phyloP scores from a whole-genome alignment of 2,329 filamentous ascomycete genomes.

The Dothistroma septosporum region DNA sequence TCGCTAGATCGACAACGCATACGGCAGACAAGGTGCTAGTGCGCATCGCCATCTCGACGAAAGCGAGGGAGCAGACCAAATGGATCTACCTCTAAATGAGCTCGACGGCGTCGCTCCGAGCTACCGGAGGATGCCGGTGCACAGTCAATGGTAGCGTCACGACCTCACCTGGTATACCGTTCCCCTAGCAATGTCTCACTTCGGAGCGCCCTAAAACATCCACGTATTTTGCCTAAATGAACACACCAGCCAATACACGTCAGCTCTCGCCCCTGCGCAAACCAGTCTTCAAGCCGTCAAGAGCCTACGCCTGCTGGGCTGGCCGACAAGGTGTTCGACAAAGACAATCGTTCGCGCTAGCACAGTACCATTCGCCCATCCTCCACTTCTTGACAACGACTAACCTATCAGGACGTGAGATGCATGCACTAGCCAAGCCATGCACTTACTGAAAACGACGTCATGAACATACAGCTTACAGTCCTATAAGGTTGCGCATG shows the following conservation, averaged over 20 bases:
- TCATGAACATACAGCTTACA: not conserved
- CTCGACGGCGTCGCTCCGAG: not conserved
- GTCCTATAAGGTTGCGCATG: not conserved
- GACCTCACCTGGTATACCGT: not conserved
- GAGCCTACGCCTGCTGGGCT: slow-evolving; percentile 9
- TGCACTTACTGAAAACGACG: not conserved
- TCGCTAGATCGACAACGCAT: slow-evolving; percentile 13
- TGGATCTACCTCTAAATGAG: not conserved
- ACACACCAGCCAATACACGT: not conserved
- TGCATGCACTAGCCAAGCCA: slow-evolving; percentile 1
- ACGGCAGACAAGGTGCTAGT: slow-evolving; percentile 9
- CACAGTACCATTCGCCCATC: not conserved
- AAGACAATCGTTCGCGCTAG: slow-evolving; percentile 5
- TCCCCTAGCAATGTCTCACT: slow-evolving; percentile 3
- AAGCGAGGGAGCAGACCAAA: not conserved
- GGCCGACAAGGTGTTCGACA: not conserved
- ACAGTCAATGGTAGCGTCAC: not conserved
- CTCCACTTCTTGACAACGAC: slow-evolving; percentile 1
- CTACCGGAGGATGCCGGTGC: slow-evolving; percentile 1
- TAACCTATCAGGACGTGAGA: slow-evolving; percentile 6
- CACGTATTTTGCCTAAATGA: not conserved
- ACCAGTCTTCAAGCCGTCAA: slow-evolving; percentile 3
- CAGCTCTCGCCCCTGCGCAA: not conserved
- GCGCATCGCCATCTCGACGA: slow-evolving; percentile 6
- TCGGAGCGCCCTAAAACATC: not conserved